These are phyloP conservation scores for Phylloporus sp. DNA, from an alignment of 768 basidiomycete genomes.

Conservation along the genomic window DNA sequence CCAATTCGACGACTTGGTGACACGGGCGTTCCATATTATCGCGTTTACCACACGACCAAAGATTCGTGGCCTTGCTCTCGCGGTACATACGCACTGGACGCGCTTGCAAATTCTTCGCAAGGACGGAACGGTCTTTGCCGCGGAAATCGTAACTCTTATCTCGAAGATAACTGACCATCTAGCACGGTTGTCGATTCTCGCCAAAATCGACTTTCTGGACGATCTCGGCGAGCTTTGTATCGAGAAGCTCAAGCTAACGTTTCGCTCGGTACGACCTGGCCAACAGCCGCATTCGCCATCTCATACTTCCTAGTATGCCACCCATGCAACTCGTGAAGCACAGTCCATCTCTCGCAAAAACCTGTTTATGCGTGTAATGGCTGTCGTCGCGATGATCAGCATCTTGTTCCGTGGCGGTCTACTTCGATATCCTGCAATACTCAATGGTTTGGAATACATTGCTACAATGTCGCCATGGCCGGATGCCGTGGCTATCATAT, in stretches of 20 bases:
- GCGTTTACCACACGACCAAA: constrained; percentile 9
- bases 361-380: constrained; percentile 13
- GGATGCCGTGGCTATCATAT: constrained; percentile 16
- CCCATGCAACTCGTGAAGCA: background rate
- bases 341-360: constrained; percentile 3
- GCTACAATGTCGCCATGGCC: constrained; percentile 13
- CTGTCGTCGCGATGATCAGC: constrained; percentile 12
- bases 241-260: constrained; percentile 10
- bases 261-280: constrained; percentile 13
- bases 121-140: constrained; percentile 5
- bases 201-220: constrained; percentile 8
- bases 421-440: constrained; percentile 4
- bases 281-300: background rate
- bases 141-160: constrained; percentile 7
- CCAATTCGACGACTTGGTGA: constrained; percentile 8
- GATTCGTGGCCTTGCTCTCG: constrained; percentile 8
- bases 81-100: constrained; percentile 13
- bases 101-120: constrained; percentile 10
- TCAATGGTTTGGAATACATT: constrained; percentile 7
- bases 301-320: constrained; percentile 12
- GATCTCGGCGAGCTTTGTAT: constrained; percentile 9
- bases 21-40: constrained; percentile 7
- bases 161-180: constrained; percentile 5
- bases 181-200: constrained; percentile 3
- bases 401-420: constrained; percentile 12